A percentile compares a stretch with the other conserved stretches of the same genome.
phyloP scores from a whole-genome alignment of 768 basidiomycete genomes.

The Albatrellus ellisii region DNA sequence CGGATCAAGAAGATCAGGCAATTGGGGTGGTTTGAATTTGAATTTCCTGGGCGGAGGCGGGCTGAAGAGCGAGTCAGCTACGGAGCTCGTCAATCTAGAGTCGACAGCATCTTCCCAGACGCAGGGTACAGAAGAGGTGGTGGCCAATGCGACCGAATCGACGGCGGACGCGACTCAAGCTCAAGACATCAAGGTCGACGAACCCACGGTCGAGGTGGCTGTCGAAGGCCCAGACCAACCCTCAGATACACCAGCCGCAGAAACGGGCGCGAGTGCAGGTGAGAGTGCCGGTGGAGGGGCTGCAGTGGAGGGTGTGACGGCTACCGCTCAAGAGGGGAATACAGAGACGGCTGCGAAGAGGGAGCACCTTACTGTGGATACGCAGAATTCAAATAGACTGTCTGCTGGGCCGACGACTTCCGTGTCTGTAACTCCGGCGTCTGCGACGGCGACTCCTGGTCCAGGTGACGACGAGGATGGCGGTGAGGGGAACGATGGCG shows the following conservation, averaged over 20 bases:
- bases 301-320: not conserved
- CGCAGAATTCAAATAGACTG: not conserved
- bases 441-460: not conserved
- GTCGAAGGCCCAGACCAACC: no score
- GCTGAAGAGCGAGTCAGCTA: no score
- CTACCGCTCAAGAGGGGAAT: no score
- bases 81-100: no score
- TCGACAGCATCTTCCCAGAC: conserved; percentile 1
- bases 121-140: not conserved
- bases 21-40: no score
- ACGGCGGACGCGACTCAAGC: conserved; percentile 5
- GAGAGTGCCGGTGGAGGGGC: not conserved
- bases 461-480: conserved; percentile 1
- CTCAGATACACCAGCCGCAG: no score
- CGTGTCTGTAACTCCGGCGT: not conserved
- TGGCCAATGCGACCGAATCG: not conserved
- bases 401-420: not conserved
- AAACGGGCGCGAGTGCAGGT: not conserved
- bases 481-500: conserved; percentile 2
- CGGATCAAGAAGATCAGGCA: no score
- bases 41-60: no score
- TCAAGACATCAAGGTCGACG: not conserved
- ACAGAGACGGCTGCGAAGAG: not conserved
- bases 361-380: not conserved
- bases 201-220: not conserved